Evolutionary conservation across 441 rosid species (phyloP).

Genomic region (Geranium incanum): DNA sequence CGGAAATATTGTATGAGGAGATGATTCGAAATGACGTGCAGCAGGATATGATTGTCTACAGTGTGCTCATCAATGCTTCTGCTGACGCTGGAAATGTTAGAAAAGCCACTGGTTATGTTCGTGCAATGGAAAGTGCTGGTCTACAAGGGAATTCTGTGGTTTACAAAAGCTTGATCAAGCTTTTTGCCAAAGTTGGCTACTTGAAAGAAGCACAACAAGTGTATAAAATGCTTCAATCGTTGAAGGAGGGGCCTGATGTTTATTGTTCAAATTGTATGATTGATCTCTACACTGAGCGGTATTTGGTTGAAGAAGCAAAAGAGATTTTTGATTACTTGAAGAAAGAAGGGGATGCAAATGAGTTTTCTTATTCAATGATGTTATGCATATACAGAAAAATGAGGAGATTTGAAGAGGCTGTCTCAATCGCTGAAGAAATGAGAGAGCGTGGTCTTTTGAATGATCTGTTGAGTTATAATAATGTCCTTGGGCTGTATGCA

Average conservation of each 20-base stretch:
- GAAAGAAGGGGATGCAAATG: conserved; percentile 55
- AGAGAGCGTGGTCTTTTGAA: conserved; percentile 43
- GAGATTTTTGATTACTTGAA: conserved; percentile 52
- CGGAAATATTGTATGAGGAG: conserved; percentile 55
- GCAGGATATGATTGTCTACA: conserved; percentile 60
- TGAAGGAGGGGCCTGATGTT: conserved; percentile 36
- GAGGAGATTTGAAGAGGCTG: conserved; percentile 58
- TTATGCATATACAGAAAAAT: conserved; percentile 64
- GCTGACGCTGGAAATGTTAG: conserved; percentile 62
- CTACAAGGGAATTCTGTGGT: conserved; percentile 48
- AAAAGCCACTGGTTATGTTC: conserved; percentile 47
- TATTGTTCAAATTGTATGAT: conserved; percentile 77
- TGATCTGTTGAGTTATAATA: conserved; percentile 61
- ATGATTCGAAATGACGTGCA: conserved; percentile 50
- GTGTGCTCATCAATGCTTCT: conserved; percentile 70
- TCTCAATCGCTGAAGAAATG: conserved; percentile 55
- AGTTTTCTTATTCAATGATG: conserved; percentile 77
- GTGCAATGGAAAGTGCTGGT: conserved; percentile 54
- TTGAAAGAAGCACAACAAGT: conserved; percentile 65
- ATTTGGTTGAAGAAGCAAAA: conserved; percentile 57
- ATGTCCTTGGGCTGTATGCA: conserved; percentile 51
- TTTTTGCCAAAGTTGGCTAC: conserved; percentile 68
- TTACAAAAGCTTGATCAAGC: conserved; percentile 71
- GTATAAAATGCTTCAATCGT: conserved; percentile 46
- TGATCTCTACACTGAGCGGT: conserved; percentile 56